These are phyloP conservation scores for Barbarea vulgaris DNA, from an alignment of 345 rosid genomes.

Conservation along the genomic window DNA sequence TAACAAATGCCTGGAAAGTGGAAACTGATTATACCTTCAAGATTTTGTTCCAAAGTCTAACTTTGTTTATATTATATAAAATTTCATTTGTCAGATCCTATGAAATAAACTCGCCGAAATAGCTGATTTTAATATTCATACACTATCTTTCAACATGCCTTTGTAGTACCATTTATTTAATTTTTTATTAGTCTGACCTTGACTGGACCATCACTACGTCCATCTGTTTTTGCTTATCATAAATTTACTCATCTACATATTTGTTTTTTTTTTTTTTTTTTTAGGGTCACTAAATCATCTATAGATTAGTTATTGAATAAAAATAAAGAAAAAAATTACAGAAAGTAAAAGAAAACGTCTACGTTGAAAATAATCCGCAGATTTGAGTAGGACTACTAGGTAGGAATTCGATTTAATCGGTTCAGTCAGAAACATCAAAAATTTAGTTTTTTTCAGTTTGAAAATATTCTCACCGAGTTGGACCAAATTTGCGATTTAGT, in stretches of 20 bases:
- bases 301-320: background rate
- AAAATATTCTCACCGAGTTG: too few species aligned
- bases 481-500: too few species aligned
- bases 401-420: too few species aligned
- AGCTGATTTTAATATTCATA: constrained; percentile 37
- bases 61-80: constrained; percentile 24
- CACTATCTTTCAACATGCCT: constrained; percentile 6
- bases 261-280: too few species aligned
- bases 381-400: background rate
- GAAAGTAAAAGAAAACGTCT: background rate
- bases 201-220: constrained; percentile 18
- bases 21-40: constrained; percentile 25
- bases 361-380: background rate
- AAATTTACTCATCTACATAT: background rate
- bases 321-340: background rate
- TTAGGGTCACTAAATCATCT: too few species aligned
- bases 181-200: constrained; percentile 22
- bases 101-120: constrained; percentile 36
- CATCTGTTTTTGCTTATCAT: background rate
- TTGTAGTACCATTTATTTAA: constrained; percentile 5
- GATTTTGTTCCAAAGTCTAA: constrained; percentile 32
- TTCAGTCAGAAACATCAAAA: too few species aligned
- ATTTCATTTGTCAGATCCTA: constrained; percentile 39
- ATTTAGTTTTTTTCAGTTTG: too few species aligned
- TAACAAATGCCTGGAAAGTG: constrained; percentile 27